Evolutionary conservation across 2,329 filamentous ascomycete species (phyloP), one percentile per base, ranked within the genome.

Genomic region (Aspergillus luchuensis): DNA sequence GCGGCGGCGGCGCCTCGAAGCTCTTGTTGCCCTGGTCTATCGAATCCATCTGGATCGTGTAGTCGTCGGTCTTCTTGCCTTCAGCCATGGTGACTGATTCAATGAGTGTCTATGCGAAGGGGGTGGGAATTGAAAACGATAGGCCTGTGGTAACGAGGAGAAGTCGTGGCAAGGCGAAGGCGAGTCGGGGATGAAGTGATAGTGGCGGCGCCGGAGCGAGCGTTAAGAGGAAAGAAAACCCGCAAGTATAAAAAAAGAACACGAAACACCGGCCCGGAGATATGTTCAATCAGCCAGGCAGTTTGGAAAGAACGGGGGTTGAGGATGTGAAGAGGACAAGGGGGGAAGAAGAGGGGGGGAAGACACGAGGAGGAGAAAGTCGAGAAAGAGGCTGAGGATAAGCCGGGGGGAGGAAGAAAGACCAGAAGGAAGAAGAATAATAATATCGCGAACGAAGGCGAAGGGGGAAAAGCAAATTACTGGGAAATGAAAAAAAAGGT

Each of bases 41-140:
- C 65, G 90, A 88, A 71, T 85, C 85, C 81, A 91, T 86, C 70
- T 89, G 86, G 74, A 91, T 84, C 64, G 85, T 80, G 72, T 89
- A 91, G 74, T 95, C 91, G 72, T 85, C 84, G 74, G 91, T 89
- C 78, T 91, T 95, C 84, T 95, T 96, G 76, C 93, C 92, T 82
- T 95, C 91, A 72, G 89, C 84, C 92, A 96, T 96, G 67, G 71
- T 83, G 73, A 57, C 59, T 60, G 28, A 59, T 58, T 38, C 36
- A 45, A 43, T 38, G 51, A 48, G 57, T 52, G 54, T 50, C 30
- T 41, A 28, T 53, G 38, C 19, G 55, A 57, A 39, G 56, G 28
- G 36, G 49, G n/a, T 56, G 25, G 25, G 25, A n/a, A 25, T 28
- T 38, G 30, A 58, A 56, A 38, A 50, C 56, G 51, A 53, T n/a